Evolutionary conservation across 1,284 basidiomycete genomes (phyloP), one percentile per base, ranked within the genome.

Genomic region (Porodaedalea pini): DNA sequence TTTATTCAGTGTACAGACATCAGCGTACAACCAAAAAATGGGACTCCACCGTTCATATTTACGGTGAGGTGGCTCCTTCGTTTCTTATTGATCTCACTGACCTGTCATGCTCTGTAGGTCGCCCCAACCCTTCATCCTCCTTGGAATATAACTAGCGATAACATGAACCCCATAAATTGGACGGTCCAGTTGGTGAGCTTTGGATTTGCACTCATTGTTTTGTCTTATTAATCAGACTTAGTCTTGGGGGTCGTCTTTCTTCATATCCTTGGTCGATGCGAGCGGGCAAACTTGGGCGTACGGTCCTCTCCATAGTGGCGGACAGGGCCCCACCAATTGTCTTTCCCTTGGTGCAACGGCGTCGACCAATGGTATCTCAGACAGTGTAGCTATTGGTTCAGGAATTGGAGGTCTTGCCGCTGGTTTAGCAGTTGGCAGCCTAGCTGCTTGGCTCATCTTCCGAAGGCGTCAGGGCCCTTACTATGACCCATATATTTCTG

Each of bases 71-170:
- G 47, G 68, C 13, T 43, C 54, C 25, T 34, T 19, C 2, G 2
- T 39, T n/a, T 23, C 44, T 25, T 41, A 15, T 49, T 23, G 23
- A 39, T 23, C 17, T 3, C 40, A 40, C n/a, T 51, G 31, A 41
- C 58, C 3, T 21, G 49, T n/a, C 51, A 54, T 51, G 23, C 36
- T 32, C 32, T 56, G 6, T 56, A 84, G 82, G 67, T 82, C 49
- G 79, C 81, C 2, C 82, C 83, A n/a, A 67, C 81, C 2, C 69
- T 83, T 2, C 82, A 82, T 62, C 81, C 83, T 15, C 82, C 82
- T 4, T 75, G 75, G 53, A 83, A 82, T 63, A 76, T 83, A 44
- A 80, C 80, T 0, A 74, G 73, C 2, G 58, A 71, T 7, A 70
- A 69, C 17, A 69, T 63, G 61, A 71, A 68, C 13, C 62, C 76